Base-by-base conservation (phyloP, 768 basidiomycete genomes). In the Fomitopsis pulvina region DNA sequence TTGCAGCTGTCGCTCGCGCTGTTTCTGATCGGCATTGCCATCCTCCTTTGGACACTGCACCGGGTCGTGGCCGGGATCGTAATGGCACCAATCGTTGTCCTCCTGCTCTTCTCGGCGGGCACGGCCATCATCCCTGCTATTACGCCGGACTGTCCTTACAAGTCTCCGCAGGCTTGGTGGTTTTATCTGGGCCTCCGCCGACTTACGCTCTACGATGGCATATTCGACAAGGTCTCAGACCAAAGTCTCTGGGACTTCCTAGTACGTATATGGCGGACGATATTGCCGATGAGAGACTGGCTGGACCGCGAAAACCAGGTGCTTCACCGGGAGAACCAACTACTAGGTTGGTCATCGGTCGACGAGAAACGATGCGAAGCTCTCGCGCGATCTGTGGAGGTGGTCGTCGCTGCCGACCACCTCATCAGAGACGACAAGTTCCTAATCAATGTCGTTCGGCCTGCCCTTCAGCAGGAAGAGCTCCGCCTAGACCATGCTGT, bases 1-100 rank as follows among this genome's bases (percentile, higher is more conserved):
- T 52, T 61, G 12, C 56, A 57, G 40, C 11, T 54, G 2, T 48
- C 57, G 7, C 41, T 61, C n/a, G 28, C 57, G n/a, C 29, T 61
- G 14, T 61, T 61, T 51, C 41, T 59, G 18, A 29, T 28, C 18
- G 60, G 58, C 2, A 28, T 62, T 11, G 60, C 66, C 50, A 51
- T 50, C 22, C 50, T 59, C 8, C 47, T 59, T 12, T 59, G 57
- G 56, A 52, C 50, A 5, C 48, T 61, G 4, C 43, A 61, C 32
- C 18, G 18, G n/a, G 21, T 53, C 24, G 55, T 58, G 24, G 57
- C 53, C 24, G 38, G 26, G 0, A 46, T 57, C 9, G 32, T 42
- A 11, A 48, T 48, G 4, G 46, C 42, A 1, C 37, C 54, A 27
- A 38, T 52, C 37, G 45, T 49, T 0, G 30, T 54, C 14, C 22